These are phyloP conservation scores for Moesziomyces antarcticus DNA, from an alignment of 1,284 basidiomycete genomes.

Conservation along the genomic window DNA sequence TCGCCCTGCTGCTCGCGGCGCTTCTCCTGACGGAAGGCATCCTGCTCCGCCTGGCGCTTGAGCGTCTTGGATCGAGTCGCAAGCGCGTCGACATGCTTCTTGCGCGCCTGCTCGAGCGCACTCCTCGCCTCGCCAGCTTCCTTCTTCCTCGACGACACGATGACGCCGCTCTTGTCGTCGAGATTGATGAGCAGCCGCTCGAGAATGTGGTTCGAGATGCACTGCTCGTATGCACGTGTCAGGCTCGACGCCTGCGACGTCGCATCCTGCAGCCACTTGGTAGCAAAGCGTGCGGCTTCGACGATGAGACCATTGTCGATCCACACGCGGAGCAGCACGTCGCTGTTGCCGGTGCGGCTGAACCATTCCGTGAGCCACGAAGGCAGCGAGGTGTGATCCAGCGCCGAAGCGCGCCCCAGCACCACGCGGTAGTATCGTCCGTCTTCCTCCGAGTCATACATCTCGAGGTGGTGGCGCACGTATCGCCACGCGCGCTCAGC, in stretches of 20 bases:
- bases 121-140: conserved; percentile 14
- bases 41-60: conserved; percentile 45
- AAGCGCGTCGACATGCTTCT: conserved; percentile 27
- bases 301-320: conserved; percentile 31
- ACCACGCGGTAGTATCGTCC: conserved; percentile 75
- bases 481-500: conserved; percentile 88
- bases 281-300: conserved; percentile 33
- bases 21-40: conserved; percentile 39
- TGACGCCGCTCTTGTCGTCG: conserved; percentile 19
- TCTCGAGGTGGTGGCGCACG: conserved; percentile 80
- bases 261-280: conserved; percentile 21
- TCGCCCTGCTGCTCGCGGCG: conserved; percentile 36
- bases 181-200: conserved; percentile 39
- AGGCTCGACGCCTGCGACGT: conserved; percentile 11
- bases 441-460: conserved; percentile 75
- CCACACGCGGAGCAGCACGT: conserved; percentile 37
- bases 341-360: conserved; percentile 25
- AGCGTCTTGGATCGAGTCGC: conserved; percentile 22
- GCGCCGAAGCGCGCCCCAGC: conserved; percentile 65
- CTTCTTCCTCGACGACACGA: conserved; percentile 13
- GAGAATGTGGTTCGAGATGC: conserved; percentile 32
- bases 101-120: conserved; percentile 27
- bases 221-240: conserved; percentile 23
- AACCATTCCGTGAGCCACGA: conserved; percentile 45
- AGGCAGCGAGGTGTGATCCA: conserved; percentile 21